Conservation (phyloP, 805 yeast species). For the Wickerhamiella nectarea region DNA sequence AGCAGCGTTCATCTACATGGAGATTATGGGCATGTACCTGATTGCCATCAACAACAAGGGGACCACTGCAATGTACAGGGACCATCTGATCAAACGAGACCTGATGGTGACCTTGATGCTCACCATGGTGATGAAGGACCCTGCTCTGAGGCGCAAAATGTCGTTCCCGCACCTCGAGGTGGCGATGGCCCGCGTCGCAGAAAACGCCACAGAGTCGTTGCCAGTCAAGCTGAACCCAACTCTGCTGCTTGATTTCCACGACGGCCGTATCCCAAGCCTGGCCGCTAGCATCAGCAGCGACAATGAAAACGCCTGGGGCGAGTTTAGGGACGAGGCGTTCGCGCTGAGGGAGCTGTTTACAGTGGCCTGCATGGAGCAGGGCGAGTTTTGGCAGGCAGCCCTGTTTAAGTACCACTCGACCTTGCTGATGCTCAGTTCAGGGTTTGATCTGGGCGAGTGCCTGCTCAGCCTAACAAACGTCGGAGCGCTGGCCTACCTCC, state of each 20-base stretch:
- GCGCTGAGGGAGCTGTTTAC: slow-evolving; percentile 63
- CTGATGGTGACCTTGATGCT: slow-evolving; percentile 47
- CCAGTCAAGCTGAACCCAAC: slow-evolving; percentile 14
- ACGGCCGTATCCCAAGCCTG: slow-evolving; percentile 11
- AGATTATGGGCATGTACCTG: slow-evolving; percentile 42
- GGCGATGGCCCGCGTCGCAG: slow-evolving; percentile 27
- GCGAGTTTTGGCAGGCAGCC: slow-evolving; percentile 51
- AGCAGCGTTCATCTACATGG: slow-evolving; percentile 55
- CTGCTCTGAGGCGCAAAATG: slow-evolving; percentile 40
- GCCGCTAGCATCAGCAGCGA: slow-evolving; percentile 12
- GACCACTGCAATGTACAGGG: slow-evolving; percentile 30
- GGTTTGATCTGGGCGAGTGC: slow-evolving; percentile 49
- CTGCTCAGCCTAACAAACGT: slow-evolving; percentile 53
- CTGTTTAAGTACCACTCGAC: slow-evolving; percentile 49
- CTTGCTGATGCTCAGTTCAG: slow-evolving; percentile 62
- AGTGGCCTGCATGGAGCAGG: slow-evolving; percentile 53
- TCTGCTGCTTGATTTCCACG: slow-evolving; percentile 13
- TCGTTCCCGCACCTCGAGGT: slow-evolving; percentile 46
- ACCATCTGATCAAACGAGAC: slow-evolving; percentile 55
- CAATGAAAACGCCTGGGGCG: slow-evolving; percentile 6
- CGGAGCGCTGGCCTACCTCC: slow-evolving; percentile 55
- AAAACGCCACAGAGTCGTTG: slow-evolving; percentile 31
- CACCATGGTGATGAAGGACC: slow-evolving; percentile 26
- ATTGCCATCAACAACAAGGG: slow-evolving; percentile 36
- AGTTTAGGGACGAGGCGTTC: slow-evolving; percentile 61